These are phyloP conservation scores for Fusarium algeriense DNA, from an alignment of 2,329 filamentous ascomycete species.

Conservation along the genomic window DNA sequence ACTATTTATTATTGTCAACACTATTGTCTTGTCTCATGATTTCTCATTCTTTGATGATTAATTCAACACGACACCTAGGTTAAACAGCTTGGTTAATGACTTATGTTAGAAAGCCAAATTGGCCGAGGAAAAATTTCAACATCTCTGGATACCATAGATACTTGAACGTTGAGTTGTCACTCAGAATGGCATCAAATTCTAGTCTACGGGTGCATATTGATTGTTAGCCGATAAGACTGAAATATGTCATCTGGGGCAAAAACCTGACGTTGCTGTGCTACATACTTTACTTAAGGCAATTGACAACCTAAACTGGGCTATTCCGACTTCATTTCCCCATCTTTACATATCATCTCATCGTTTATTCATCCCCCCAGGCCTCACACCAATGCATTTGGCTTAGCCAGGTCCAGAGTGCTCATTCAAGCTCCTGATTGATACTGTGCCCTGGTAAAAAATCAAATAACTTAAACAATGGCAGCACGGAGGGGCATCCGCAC, in stretches of 20 bases:
- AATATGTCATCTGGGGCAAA: neutral
- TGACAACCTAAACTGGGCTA: neutral
- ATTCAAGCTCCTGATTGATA: constrained; percentile 2
- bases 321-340: neutral
- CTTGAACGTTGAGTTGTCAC: neutral
- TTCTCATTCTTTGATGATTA: neutral
- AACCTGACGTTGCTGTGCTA: neutral
- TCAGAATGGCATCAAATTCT: neutral
- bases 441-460: neutral
- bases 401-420: neutral
- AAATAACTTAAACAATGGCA: constrained; percentile 9
- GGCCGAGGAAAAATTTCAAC: neutral
- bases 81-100: neutral
- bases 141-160: neutral
- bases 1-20: constrained; percentile 9
- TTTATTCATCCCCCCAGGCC: neutral
- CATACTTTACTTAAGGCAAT: neutral
- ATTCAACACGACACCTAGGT: neutral
- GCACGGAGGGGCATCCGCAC: constrained; percentile 24
- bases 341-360: neutral
- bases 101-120: neutral
- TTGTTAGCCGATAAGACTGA: neutral
- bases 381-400: neutral
- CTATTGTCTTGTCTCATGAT: neutral
- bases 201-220: too few relatives aligned